Evolutionary conservation across 1,139 yeast genomes (phyloP), one percentile per base, ranked within the genome.

Genomic region (Diutina pseudorugosa): DNA sequence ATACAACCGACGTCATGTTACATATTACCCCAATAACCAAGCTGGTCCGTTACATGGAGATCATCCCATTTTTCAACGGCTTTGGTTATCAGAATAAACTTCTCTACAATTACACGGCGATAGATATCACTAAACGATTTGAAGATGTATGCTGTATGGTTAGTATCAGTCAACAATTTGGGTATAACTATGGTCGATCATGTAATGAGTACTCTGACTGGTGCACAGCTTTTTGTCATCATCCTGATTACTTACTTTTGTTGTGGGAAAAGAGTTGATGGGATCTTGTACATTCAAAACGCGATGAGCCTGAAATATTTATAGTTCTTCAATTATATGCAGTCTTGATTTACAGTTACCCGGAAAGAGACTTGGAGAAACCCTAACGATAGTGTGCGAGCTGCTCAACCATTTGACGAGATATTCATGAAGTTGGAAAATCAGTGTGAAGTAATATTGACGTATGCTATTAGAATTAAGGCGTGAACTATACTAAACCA

Each of bases 211-310:
- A 45, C 49, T 48, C 51, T 19, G 51, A 48, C 41, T 48, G 51
- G 51, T 48, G 51, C 51, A 48, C 51, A 48, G 51, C 51, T 21
- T 48, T 48, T 36, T 48, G 44, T 48, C 51, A n/a, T 48, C 51
- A 48, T 40, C 49, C 40, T 25, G 41, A 23, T 45, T 27, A 45
- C 49, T 45, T 45, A 45, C 49, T n/a, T 11, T 21, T 44, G 18
- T 7, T 4, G 25, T 23, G 25, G 25, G 25, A 23, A n/a, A 18
- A 1, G 42, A 16, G 42, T 18, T 41, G 21, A 41, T 19, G 2
- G 14, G 21, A n/a, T 18, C 25, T 27, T n/a, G 40, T 27, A 9
- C n/a, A n/a, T 8, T 7, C 6, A 8, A 40, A 18, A 16, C 20
- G 20, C 42, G 20, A n/a, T n/a, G 42, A n/a, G 42, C 19, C 20